Base-by-base conservation (phyloP, 257 asterid genomes). In the Oldenlandia corymbosa region DNA sequence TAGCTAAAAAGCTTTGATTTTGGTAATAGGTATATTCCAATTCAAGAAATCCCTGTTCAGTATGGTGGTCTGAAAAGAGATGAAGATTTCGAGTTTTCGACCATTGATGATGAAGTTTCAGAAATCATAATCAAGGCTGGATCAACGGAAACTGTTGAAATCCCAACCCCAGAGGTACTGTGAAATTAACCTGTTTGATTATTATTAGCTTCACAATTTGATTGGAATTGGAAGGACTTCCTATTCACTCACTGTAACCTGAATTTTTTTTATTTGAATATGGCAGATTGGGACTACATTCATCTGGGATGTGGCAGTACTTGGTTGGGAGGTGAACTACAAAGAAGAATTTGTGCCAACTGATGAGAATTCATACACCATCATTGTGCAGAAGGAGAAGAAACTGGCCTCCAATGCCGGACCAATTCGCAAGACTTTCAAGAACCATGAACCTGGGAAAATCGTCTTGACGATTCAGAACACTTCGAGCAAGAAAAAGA, bases 61-160 rank as follows among this genome's bases (percentile, higher is more conserved):
- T 88, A 85, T 23, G 94, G 96, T 32, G 96, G 96, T 52, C 71
- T 88, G 66, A 84, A 84, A 73, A 78, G 80, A 49, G 91, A 79
- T 43, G 69, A 68, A 53, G 91, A 85, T 32, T 74, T 73, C 1
- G 95, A 84, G 75, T 84, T 87, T 62, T 75, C 83, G 1, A 23
- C 5, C 26, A 53, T 63, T 2, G 94, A 85, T 43, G 77, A 69
- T 64, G 82, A 79, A 70, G 79, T 83, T 57, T 73, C 79, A 31
- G 86, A 85, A 66, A 71, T 80, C 27, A 59, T 76, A 68, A 78
- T 88, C 84, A 88, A 77, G 75, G 73, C 86, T 68, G 95, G 94
- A 65, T 31, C 85, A 67, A 80, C 82, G 53, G 81, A 81, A 73
- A 76, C 73, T 53, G 75, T 88, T 64, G 95, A 83, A 76, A 83